phyloP scores from a whole-genome alignment of 2,329 filamentous ascomycete genomes.

The Alternaria viburni region DNA sequence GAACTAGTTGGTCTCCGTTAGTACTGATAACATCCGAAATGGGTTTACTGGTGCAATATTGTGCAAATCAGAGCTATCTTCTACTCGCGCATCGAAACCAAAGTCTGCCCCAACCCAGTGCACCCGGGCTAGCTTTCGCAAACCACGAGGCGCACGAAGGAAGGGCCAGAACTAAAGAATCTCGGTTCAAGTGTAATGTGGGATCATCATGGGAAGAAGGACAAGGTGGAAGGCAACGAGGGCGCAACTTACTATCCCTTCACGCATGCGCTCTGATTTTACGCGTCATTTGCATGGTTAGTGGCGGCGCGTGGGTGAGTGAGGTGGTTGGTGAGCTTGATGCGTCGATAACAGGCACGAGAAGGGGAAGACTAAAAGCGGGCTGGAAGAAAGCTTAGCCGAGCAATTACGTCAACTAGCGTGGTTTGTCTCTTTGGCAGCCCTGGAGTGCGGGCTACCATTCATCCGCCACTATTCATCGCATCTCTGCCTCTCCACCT shows the following conservation, averaged over 20 bases:
- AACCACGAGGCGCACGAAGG: constrained; percentile 10
- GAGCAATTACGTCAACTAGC: constrained; percentile 10
- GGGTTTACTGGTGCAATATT: not conserved
- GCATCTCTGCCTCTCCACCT: not conserved
- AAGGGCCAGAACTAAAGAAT: not conserved
- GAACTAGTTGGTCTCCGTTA: not conserved
- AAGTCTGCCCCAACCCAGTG: not conserved
- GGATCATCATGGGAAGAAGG: constrained; percentile 11
- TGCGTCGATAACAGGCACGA: not conserved
- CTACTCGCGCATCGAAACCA: constrained; percentile 18
- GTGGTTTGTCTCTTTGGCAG: not conserved
- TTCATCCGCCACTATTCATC: not conserved
- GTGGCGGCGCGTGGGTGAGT: not conserved
- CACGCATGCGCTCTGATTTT: not conserved
- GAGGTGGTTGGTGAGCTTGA: not conserved
- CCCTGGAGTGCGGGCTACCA: not conserved
- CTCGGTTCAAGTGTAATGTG: constrained; percentile 25
- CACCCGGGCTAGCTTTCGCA: constrained; percentile 15
- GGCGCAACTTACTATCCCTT: not conserved
- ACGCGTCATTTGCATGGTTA: not conserved
- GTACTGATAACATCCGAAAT: not conserved
- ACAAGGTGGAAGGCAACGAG: not conserved
- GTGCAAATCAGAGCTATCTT: constrained; percentile 22
- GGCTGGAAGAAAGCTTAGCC: not conserved
- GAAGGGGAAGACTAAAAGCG: not conserved